A percentile compares a stretch with the other conserved stretches of the same genome.
Conservation (phyloP, 192 early-diverging fungal species). For the Lobulomyces angularis region DNA sequence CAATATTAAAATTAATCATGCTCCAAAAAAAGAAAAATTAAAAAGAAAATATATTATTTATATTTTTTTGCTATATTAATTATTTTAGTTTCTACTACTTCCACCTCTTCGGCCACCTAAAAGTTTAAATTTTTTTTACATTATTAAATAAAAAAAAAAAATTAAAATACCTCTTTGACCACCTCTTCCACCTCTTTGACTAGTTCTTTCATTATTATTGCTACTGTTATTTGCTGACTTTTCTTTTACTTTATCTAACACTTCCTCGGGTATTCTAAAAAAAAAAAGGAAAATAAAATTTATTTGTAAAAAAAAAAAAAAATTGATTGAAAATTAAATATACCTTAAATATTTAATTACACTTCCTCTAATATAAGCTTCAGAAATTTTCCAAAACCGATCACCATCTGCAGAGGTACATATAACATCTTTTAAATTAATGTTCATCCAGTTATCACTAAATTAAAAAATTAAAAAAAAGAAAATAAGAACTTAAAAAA, state of each 20-base stretch:
- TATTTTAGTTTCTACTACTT: no score
- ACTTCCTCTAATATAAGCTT: conserved; percentile 87
- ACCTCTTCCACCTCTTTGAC: not conserved
- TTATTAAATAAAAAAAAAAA: no score
- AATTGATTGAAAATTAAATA: not conserved
- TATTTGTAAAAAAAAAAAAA: not conserved
- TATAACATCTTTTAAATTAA: conserved; percentile 87
- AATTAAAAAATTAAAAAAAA: no score
- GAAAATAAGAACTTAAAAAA: conserved; percentile 8
- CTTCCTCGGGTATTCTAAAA: conserved; percentile 76
- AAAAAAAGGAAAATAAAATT: conserved; percentile 46
- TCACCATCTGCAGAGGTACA: conserved; percentile 87
- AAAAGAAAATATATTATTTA: no score
- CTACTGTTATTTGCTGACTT: conserved; percentile 38
- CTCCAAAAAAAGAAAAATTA: no score
- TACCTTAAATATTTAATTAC: conserved; percentile 55
- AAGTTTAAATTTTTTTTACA: no score
- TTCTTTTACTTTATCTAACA: conserved; percentile 83
- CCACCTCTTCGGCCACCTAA: no score
- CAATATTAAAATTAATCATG: no score
- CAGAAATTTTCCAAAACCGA: conserved; percentile 79
- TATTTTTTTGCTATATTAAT: no score
- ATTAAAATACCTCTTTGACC: no score
- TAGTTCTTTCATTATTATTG: not conserved
- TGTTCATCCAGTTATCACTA: conserved; percentile 98